Conservation (phyloP, 2,329 filamentous ascomycete genomes). For the Cladophialophora chaetospira region DNA sequence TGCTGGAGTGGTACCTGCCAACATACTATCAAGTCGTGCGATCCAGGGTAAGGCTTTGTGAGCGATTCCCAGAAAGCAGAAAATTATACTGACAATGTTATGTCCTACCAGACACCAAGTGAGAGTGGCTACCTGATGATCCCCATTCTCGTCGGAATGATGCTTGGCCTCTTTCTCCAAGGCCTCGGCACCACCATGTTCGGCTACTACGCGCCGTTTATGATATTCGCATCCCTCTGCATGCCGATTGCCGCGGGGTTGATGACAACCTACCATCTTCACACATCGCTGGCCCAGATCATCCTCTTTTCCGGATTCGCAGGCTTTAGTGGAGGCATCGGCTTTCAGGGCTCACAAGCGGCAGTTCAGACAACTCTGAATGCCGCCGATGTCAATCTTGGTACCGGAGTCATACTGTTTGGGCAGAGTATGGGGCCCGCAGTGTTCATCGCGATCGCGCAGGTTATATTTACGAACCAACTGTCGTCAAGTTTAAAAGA, state of each 20-base stretch:
- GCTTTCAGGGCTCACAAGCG: background rate
- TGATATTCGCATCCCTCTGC: background rate
- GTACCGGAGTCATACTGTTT: background rate
- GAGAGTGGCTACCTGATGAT: background rate
- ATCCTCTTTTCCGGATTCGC: background rate
- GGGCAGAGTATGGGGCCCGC: background rate
- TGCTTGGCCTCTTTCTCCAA: background rate
- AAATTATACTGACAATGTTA: background rate
- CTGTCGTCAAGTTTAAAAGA: background rate
- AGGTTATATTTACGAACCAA: background rate
- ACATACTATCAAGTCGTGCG: constrained; percentile 35
- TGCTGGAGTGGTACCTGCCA: constrained; percentile 21
- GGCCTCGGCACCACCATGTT: background rate
- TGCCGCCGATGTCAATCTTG: background rate
- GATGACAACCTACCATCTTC: background rate
- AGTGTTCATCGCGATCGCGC: background rate
- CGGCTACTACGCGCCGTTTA: background rate
- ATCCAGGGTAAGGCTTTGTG: background rate
- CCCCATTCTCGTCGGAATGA: background rate
- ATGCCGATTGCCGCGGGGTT: background rate
- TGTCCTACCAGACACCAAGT: background rate
- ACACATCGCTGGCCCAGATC: background rate
- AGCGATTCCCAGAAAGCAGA: background rate
- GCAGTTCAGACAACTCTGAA: background rate
- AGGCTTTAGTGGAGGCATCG: background rate